Evolutionary conservation across 306 rosid genomes (phyloP).

Genomic region (Astragalus glycyphyllos): DNA sequence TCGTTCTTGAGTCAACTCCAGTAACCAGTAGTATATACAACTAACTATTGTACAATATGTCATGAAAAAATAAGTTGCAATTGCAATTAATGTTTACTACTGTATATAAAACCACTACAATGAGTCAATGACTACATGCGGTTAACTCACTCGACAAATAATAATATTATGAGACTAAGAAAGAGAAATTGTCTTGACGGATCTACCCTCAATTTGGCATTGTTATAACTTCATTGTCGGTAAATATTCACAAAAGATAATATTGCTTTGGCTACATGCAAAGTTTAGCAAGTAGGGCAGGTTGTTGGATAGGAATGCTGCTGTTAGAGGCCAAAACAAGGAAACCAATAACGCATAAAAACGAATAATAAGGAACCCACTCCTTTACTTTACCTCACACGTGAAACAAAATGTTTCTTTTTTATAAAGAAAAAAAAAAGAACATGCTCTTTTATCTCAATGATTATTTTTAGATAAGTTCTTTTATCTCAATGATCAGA

Average conservation of each 20-base stretch:
- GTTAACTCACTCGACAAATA: too few species aligned
- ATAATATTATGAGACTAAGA: too few species aligned
- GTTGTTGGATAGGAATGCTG: too few species aligned
- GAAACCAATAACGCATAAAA: conserved; percentile 12
- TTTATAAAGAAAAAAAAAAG: background rate
- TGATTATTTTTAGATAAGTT: too few species aligned
- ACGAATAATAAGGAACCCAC: conserved; percentile 26
- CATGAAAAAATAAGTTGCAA: too few species aligned
- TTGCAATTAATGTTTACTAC: too few species aligned
- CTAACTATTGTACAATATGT: too few species aligned
- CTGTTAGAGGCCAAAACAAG: conserved; percentile 16
- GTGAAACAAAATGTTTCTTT: conserved; percentile 24
- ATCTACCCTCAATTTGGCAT: background rate
- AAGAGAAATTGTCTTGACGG: background rate
- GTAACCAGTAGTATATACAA: too few species aligned
- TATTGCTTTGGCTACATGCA: background rate
- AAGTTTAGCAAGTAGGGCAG: background rate
- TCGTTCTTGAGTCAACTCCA: background rate
- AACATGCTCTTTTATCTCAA: conserved; percentile 26
- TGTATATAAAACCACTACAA: too few species aligned
- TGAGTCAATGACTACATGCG: too few species aligned
- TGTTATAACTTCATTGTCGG: conserved; percentile 37
- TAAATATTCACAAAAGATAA: conserved; percentile 8
- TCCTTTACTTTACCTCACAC: conserved; percentile 31
- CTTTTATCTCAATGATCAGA: conserved; percentile 13